Evolutionary conservation across 768 basidiomycete species (phyloP), one percentile per base, ranked within the genome.

Genomic region (Cantharellus anzutake): DNA sequence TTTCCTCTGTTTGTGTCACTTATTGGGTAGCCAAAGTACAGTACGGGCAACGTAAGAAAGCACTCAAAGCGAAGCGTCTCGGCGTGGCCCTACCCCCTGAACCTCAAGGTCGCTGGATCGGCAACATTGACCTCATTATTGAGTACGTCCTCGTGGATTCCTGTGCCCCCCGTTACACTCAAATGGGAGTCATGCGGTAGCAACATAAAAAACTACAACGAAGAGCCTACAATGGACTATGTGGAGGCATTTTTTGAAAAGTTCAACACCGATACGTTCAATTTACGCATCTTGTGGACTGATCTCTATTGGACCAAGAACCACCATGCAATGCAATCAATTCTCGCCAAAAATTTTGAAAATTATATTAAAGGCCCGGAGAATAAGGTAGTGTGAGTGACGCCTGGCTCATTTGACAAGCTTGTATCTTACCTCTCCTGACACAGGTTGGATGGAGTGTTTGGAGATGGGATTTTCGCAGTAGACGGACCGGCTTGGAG

Each of bases 51-150:
- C 20, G 20, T 29, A 29, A 29, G 20, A 29, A 29, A 29, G 20
- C 1, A 29, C 20, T 29, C 20, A 42, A 59, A 20, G 61, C 58
- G 42, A 39, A 58, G 20, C 58, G 51, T 5, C 58, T 63, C 14
- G 58, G 62, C 29, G 80, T 80, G 3, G 71, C 38, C 7, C 11
- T 55, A 11, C 78, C 82, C 56, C 81, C 80, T 2, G 70, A 74
- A 29, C 78, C 84, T 11, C 71, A 75, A 16, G 84, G 84, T 4
- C 80, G 77, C 71, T 84, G 82, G 81, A 83, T 83, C 2, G 84
- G 84, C n/a, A 86, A 86, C 66, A 70, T 86, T 64, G 84, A 87
- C 64, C 68, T 86, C 53, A 73, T 84, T 59, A 65, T 83, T 53
- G 72, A 70, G 59, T 76, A 83, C 72, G 73, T 76, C 11, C 11